phyloP scores from a whole-genome alignment of 2,329 filamentous ascomycete genomes.

The Paraconiothyrium sp. region DNA sequence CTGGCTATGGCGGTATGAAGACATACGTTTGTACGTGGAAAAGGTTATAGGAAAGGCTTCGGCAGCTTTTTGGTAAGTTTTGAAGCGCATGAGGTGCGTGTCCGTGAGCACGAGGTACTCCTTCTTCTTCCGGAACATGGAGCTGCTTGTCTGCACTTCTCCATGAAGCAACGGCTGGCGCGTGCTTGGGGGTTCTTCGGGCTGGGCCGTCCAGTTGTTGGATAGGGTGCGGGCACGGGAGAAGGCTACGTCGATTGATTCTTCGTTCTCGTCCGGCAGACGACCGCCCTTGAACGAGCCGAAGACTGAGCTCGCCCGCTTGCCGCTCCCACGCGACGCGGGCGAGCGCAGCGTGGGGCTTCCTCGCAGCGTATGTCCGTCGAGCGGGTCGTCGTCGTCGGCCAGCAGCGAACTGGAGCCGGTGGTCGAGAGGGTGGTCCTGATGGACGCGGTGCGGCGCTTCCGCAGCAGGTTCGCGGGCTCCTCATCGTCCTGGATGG shows the following conservation, averaged over 20 bases:
- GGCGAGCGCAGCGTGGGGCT: slow-evolving; percentile 24
- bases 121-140: slow-evolving; percentile 76
- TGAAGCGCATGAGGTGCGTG: slow-evolving; percentile 73
- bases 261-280: slow-evolving; percentile 62
- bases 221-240: slow-evolving; percentile 58
- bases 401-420: slow-evolving; percentile 33
- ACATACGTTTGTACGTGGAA: slow-evolving; percentile 51
- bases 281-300: slow-evolving; percentile 66
- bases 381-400: slow-evolving; percentile 28
- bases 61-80: slow-evolving; percentile 71
- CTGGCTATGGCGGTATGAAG: slow-evolving; percentile 63
- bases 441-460: slow-evolving; percentile 48
- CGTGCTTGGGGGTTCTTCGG: slow-evolving; percentile 49
- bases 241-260: slow-evolving; percentile 58
- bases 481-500: slow-evolving; percentile 43
- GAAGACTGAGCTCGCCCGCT: slow-evolving; percentile 61
- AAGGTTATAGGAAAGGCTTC: slow-evolving; percentile 65
- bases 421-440: slow-evolving; percentile 42
- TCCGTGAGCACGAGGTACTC: slow-evolving; percentile 78
- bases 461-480: slow-evolving; percentile 49
- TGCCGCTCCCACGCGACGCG: slow-evolving; percentile 34
- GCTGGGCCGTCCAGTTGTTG: slow-evolving; percentile 53
- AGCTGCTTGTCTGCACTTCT: slow-evolving; percentile 74
- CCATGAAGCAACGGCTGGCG: slow-evolving; percentile 69
- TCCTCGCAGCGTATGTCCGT: slow-evolving; percentile 22